Evolutionary conservation across 1,284 basidiomycete species (phyloP).

Genomic region (Gymnopus androsaceus): DNA sequence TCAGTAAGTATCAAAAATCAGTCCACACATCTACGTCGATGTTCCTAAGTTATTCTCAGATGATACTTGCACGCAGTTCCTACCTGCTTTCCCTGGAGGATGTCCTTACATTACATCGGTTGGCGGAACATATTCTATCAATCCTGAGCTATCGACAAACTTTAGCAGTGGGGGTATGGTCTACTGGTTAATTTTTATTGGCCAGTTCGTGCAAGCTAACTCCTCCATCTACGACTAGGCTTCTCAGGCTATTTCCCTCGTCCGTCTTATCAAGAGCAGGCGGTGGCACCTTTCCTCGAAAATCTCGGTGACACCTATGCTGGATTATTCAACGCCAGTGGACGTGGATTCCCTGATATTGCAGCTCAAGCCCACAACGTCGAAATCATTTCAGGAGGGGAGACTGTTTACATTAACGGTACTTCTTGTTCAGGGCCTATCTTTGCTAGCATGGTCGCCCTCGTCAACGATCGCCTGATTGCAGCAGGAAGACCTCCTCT

Average conservation of each 20-base stretch:
- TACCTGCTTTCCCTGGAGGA: constrained; percentile 11
- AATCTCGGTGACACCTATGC: constrained; percentile 10
- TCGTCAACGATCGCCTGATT: constrained; percentile 66
- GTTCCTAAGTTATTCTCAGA: neutral
- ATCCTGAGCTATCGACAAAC: constrained; percentile 13
- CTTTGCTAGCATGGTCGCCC: constrained; percentile 56
- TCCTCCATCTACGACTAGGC: too few species aligned
- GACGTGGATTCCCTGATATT: constrained; percentile 50
- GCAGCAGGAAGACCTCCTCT: constrained; percentile 45
- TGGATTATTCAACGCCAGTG: constrained; percentile 10
- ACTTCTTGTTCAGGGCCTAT: constrained; percentile 63
- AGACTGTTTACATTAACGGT: constrained; percentile 36
- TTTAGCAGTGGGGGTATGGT: constrained; percentile 12
- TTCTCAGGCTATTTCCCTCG: constrained; percentile 12
- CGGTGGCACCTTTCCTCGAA: constrained; percentile 7
- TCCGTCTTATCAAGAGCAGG: constrained; percentile 11
- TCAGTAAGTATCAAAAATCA: neutral
- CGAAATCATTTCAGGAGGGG: constrained; percentile 43
- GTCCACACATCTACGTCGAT: too few species aligned
- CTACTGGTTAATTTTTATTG: neutral
- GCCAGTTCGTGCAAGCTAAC: neutral
- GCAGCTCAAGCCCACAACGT: constrained; percentile 55
- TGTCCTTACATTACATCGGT: constrained; percentile 16
- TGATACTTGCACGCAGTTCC: constrained; percentile 12
- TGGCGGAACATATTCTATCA: constrained; percentile 11